Evolutionary conservation across 306 rosid genomes (phyloP).

Genomic region (Comarum palustre): DNA sequence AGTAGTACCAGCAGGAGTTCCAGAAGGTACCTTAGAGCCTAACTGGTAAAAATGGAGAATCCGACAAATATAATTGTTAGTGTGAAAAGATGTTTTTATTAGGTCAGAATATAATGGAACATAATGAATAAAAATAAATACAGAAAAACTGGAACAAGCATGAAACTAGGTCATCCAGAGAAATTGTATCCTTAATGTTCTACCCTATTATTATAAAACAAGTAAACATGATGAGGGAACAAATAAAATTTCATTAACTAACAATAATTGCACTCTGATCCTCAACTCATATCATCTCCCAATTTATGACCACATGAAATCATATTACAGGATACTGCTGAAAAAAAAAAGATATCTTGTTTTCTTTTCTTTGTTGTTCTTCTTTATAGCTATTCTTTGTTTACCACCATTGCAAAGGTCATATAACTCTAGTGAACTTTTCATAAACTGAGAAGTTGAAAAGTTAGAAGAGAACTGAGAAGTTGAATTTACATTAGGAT

Average conservation of each 20-base stretch:
- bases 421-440: not conserved
- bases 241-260: not conserved
- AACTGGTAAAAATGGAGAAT: conserved; percentile 29
- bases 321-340: not conserved
- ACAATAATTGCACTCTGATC: not conserved
- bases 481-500: conserved; percentile 32
- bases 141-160: not conserved
- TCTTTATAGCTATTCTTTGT: not conserved
- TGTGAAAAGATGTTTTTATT: conserved; percentile 1
- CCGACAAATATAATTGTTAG: conserved; percentile 1
- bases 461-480: conserved; percentile 8
- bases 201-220: not conserved
- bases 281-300: not conserved
- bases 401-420: not conserved
- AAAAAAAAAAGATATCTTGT: not conserved
- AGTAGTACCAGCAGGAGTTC: conserved; percentile 37
- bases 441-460: conserved; percentile 1
- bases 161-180: not conserved
- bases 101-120: not conserved
- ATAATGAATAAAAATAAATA: not conserved
- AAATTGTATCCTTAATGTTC: not conserved
- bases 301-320: not conserved
- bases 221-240: not conserved
- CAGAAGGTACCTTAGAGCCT: conserved; percentile 51
- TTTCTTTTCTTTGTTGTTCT: not conserved